These are phyloP conservation scores for Pyrus communis DNA, from an alignment of 306 rosid genomes.

Conservation along the genomic window DNA sequence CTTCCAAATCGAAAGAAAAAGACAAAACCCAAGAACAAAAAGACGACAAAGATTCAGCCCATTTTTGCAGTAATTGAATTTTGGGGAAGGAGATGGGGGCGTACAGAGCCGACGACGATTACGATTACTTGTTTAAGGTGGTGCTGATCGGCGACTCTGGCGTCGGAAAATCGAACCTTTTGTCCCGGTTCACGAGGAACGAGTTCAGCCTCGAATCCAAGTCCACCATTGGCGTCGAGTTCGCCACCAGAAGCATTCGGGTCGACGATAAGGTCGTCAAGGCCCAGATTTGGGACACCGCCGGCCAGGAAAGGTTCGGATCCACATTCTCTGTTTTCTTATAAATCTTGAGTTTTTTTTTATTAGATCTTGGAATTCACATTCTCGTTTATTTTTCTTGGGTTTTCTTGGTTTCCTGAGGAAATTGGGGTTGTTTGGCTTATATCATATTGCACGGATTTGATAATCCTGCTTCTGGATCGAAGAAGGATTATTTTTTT, in stretches of 20 bases:
- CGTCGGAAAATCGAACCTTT: constrained; percentile 79
- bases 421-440: neutral
- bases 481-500: neutral
- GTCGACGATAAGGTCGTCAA: constrained; percentile 80
- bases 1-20: neutral
- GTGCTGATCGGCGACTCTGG: constrained; percentile 85
- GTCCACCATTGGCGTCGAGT: constrained; percentile 89
- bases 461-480: neutral
- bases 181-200: constrained; percentile 68
- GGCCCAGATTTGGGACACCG: constrained; percentile 97
- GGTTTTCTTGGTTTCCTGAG: neutral
- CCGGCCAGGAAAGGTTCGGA: constrained; percentile 79
- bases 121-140: constrained; percentile 75
- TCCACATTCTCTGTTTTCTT: constrained; percentile 1
- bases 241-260: constrained; percentile 77
- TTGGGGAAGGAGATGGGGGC: constrained; percentile 50
- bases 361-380: neutral
- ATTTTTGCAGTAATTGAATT: neutral
- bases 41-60: neutral
- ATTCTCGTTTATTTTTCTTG: neutral
- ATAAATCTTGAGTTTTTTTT: neutral
- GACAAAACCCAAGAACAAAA: neutral
- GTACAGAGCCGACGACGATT: constrained; percentile 76
- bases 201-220: constrained; percentile 76
- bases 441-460: neutral